These are phyloP conservation scores for Chara braunii DNA, from an alignment of 139 green algal genomes.

Conservation along the genomic window DNA sequence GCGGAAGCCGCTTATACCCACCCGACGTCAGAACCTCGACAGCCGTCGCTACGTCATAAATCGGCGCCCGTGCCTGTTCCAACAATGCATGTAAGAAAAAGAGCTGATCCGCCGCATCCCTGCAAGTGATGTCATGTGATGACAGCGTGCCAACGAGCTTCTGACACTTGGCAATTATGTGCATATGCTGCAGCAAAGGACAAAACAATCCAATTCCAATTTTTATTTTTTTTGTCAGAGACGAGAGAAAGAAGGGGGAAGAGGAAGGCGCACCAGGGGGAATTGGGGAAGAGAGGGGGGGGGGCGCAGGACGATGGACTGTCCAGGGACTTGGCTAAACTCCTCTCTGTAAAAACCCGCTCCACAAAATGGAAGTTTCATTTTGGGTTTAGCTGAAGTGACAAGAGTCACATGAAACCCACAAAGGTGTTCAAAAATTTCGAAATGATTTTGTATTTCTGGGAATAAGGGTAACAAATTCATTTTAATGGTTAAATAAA, in stretches of 20 bases:
- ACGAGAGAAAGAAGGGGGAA: background rate
- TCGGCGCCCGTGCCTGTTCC: constrained; percentile 27
- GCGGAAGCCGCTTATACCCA: constrained; percentile 20
- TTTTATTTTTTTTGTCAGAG: background rate
- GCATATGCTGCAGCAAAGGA: constrained; percentile 1
- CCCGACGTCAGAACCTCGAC: constrained; percentile 44
- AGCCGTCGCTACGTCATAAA: constrained; percentile 51
- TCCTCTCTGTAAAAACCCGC: too few species aligned
- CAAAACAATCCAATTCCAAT: background rate
- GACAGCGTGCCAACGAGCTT: constrained; percentile 37
- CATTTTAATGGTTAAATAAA: too few species aligned
- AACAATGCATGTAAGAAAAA: constrained; percentile 46
- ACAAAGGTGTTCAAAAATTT: too few species aligned
- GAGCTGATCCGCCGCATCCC: constrained; percentile 44
- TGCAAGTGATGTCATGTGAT: constrained; percentile 30
- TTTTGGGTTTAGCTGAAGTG: too few species aligned
- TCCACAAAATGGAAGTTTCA: too few species aligned
- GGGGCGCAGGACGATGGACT: background rate
- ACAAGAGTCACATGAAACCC: too few species aligned
- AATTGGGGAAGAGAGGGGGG: background rate
- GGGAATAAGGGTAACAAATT: too few species aligned
- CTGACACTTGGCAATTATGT: constrained; percentile 12
- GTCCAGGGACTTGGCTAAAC: too few species aligned
- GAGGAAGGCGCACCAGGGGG: background rate
- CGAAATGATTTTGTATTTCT: too few species aligned